These are phyloP conservation scores for Citrus sinensis DNA, from an alignment of 345 rosid species.

Conservation along the genomic window DNA sequence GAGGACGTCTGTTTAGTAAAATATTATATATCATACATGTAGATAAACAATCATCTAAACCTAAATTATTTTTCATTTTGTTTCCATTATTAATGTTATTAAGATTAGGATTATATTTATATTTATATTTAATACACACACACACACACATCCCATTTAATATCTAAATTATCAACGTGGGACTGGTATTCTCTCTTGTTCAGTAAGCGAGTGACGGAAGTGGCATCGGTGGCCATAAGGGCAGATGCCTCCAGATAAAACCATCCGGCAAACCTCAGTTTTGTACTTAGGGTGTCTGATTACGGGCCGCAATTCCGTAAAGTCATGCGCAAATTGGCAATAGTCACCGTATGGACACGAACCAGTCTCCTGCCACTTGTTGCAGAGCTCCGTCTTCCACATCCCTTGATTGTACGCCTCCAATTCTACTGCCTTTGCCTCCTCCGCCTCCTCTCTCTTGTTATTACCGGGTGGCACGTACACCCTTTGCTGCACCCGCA, in stretches of 20 bases:
- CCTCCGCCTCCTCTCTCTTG: constrained; percentile 40
- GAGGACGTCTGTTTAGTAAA: background rate
- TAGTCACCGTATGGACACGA: constrained; percentile 67
- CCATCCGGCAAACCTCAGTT: constrained; percentile 81
- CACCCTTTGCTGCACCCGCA: constrained; percentile 30
- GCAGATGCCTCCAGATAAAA: constrained; percentile 60
- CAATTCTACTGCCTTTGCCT: constrained; percentile 44
- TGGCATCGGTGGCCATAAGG: constrained; percentile 97
- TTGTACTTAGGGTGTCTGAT: constrained; percentile 92
- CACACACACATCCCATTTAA: background rate
- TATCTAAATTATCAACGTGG: constrained; percentile 22
- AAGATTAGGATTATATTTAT: background rate
- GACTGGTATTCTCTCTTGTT: constrained; percentile 48
- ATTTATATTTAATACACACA: too few species aligned
- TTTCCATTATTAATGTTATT: background rate
- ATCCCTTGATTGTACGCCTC: constrained; percentile 82
- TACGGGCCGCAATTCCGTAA: constrained; percentile 79
- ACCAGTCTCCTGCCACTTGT: constrained; percentile 98
- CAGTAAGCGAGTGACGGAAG: constrained; percentile 87
- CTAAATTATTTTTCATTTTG: background rate
- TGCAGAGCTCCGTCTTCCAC: constrained; percentile 90
- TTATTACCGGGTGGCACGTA: constrained; percentile 12
- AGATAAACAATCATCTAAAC: background rate
- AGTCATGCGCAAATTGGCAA: constrained; percentile 91
- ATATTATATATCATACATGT: background rate